These are phyloP conservation scores for Beauveria pseudobassiana DNA, from an alignment of 2,329 filamentous ascomycete genomes.

Conservation along the genomic window DNA sequence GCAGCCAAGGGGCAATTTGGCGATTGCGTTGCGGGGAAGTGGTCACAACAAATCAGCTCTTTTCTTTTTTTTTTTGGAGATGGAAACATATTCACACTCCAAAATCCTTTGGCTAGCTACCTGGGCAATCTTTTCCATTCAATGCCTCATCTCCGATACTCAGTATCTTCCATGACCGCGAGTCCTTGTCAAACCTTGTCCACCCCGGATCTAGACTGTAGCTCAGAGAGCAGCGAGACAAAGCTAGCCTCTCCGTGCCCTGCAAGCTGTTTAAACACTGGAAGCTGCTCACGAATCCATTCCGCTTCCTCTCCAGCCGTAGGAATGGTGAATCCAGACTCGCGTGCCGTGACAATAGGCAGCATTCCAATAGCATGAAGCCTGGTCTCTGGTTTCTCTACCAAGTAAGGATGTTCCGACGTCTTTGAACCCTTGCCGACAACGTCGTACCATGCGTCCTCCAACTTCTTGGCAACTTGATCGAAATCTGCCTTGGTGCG, in stretches of 20 bases:
- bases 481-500: conserved; percentile 9
- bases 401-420: not conserved
- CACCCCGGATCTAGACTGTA: not conserved
- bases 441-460: conserved; percentile 3
- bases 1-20: too few species aligned
- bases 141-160: too few species aligned
- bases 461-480: not conserved
- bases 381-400: not conserved
- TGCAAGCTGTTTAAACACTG: not conserved
- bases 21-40: too few species aligned
- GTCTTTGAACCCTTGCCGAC: not conserved
- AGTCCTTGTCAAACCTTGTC: too few species aligned
- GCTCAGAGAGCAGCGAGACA: not conserved
- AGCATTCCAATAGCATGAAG: not conserved
- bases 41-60: too few species aligned
- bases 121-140: too few species aligned
- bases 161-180: too few species aligned
- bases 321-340: not conserved
- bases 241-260: not conserved
- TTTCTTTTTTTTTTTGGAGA: too few species aligned
- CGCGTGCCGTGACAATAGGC: conserved; percentile 2
- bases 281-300: conserved; percentile 1
- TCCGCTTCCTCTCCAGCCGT: not conserved
- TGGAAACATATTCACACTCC: too few species aligned
- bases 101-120: too few species aligned